phyloP scores from a whole-genome alignment of 192 early-diverging fungal species.

The Coemansia sp. region DNA sequence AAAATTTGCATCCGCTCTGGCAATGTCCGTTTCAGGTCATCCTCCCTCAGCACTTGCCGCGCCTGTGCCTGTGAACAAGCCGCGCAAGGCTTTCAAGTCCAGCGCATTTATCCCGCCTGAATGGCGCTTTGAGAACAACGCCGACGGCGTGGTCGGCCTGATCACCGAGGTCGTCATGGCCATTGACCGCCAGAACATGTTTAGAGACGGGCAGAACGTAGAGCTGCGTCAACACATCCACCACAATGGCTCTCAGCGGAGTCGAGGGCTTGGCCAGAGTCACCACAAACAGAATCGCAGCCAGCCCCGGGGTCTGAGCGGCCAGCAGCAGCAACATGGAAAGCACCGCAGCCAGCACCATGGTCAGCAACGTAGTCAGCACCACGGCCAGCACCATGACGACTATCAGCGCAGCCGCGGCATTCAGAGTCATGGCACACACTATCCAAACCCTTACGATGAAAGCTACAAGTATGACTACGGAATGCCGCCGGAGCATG shows the following conservation, averaged over 20 bases:
- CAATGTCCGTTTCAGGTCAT: conserved; percentile 5
- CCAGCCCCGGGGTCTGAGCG: not conserved
- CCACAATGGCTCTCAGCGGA: conserved; percentile 4
- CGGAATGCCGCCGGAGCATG: not conserved
- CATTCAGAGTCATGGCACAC: not conserved
- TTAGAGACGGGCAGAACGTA: conserved; percentile 3
- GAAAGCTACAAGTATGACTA: not conserved
- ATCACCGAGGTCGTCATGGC: conserved; percentile 33
- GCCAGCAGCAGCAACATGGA: conserved; percentile 2
- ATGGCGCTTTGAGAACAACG: conserved; percentile 30
- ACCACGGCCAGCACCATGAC: not conserved
- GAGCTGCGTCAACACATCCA: conserved; percentile 13
- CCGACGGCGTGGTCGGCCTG: conserved; percentile 17
- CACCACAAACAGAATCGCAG: not conserved
- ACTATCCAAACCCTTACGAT: not conserved
- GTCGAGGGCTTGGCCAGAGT: not conserved
- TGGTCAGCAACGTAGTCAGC: not conserved
- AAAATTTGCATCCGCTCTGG: not conserved
- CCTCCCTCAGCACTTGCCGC: not conserved
- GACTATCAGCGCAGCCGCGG: not conserved
- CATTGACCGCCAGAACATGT: conserved; percentile 23
- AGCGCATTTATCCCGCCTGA: conserved; percentile 36
- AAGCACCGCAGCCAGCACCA: not conserved
- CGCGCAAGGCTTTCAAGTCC: conserved; percentile 26
- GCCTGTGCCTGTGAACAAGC: not conserved